Conservation (phyloP, 2,329 filamentous ascomycete species). For the Cercospora beticola region DNA sequence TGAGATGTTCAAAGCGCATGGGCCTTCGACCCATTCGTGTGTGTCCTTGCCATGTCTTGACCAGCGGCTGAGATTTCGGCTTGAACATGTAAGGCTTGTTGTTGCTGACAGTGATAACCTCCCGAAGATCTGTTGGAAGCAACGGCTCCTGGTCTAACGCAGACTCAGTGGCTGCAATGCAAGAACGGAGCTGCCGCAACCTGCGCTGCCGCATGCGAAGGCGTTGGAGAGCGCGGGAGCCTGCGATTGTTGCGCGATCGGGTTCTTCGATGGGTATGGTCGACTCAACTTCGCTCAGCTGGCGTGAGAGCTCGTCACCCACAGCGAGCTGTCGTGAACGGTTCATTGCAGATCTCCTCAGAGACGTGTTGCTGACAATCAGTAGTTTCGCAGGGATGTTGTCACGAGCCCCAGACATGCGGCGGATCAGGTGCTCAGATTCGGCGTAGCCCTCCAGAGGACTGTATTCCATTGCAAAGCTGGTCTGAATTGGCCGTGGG, state of each 20-base stretch:
- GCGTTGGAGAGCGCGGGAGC: conserved; percentile 30
- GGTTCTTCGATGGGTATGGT: conserved; percentile 19
- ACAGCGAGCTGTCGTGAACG: conserved; percentile 29
- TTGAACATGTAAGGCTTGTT: conserved; percentile 22
- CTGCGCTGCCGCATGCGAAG: conserved; percentile 27
- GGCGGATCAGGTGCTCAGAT: conserved; percentile 69
- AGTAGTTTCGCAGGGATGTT: conserved; percentile 23
- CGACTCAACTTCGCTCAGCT: conserved; percentile 27
- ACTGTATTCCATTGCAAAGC: conserved; percentile 78
- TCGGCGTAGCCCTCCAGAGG: conserved; percentile 71
- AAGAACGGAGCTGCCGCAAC: conserved; percentile 32
- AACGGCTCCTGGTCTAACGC: conserved; percentile 26
- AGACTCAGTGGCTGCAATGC: conserved; percentile 31
- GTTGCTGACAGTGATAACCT: conserved; percentile 31
- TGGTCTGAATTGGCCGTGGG: conserved; percentile 93
- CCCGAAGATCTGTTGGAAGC: conserved; percentile 35
- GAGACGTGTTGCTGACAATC: conserved; percentile 25
- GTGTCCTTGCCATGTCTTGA: conserved; percentile 25
- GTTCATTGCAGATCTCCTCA: conserved; percentile 20
- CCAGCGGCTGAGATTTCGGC: conserved; percentile 15
- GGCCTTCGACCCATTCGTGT: conserved; percentile 26
- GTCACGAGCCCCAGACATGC: conserved; percentile 39
- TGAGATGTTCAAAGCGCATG: conserved; percentile 29
- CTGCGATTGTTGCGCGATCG: conserved; percentile 30
- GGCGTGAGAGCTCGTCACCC: conserved; percentile 22